These are phyloP conservation scores for Pseudopediastrum boryanum DNA, from an alignment of 139 green algal genomes.

Conservation along the genomic window DNA sequence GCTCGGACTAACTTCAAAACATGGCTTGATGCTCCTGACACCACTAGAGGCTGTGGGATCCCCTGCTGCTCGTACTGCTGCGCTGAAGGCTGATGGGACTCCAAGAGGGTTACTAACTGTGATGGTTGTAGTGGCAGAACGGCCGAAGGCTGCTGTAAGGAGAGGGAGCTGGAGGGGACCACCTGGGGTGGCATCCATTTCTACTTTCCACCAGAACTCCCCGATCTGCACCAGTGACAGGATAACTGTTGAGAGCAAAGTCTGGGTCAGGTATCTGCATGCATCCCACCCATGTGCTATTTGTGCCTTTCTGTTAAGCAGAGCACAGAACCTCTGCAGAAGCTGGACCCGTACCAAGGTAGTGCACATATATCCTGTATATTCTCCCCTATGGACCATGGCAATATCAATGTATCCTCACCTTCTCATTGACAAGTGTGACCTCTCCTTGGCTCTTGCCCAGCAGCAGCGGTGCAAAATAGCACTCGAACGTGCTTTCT, in stretches of 20 bases:
- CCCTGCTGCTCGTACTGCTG: neutral
- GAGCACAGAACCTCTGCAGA: no score
- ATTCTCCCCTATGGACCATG: no score
- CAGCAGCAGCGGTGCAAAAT: constrained; percentile 59
- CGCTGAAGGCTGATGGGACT: constrained; percentile 12
- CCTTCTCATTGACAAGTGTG: constrained; percentile 57
- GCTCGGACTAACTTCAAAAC: neutral
- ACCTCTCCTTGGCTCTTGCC: constrained; percentile 43
- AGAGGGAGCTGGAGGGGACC: constrained; percentile 38
- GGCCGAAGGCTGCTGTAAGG: constrained; percentile 55
- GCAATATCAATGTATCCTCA: constrained; percentile 37
- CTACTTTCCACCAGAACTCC: constrained; percentile 71
- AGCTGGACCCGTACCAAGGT: no score
- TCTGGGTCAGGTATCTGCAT: neutral
- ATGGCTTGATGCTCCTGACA: neutral
- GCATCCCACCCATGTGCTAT: no score
- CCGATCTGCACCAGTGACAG: constrained; percentile 33
- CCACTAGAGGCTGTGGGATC: neutral
- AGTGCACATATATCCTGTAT: no score
- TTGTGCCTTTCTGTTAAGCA: no score
- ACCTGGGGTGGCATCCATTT: constrained; percentile 48
- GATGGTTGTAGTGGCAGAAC: constrained; percentile 12
- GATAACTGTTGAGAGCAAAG: neutral
- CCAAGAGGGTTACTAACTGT: constrained; percentile 62
- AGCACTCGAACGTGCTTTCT: constrained; percentile 54